Evolutionary conservation across 179 eudicot genomes (phyloP), one percentile per base, ranked within the genome.

Genomic region (Silene coronaria): DNA sequence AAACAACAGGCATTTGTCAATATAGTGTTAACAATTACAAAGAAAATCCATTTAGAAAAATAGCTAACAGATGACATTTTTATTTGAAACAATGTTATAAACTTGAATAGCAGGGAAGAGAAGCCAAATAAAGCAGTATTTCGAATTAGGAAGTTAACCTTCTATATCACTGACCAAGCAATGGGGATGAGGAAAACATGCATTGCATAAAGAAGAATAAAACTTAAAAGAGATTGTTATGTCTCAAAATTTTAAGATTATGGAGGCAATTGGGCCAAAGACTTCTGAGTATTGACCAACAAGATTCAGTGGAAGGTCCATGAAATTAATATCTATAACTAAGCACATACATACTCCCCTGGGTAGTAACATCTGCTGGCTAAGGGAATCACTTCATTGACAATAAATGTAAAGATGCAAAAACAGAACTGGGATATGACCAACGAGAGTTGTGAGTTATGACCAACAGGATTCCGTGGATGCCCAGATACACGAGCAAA

Each of bases 1-100:
- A 71, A 83, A 79, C 55, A 67, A 55, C 23, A 55, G 21, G 63
- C 69, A 68, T 3, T 64, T 53, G 78, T 77, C 72, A 77, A 72
- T 76, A 66, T 13, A 65, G 57, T 45, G 71, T 42, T 16, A 51
- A 13, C 19, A 51, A 51, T 51, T 59, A 73, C 68, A 57, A 21
- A 75, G 21, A 14, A 28, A 42, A 71, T 32, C 24, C 67, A 14
- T 36, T 19, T 38, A 38, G n/a, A 38, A 8, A 38, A 38, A 38
- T 38, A 38, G 45, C 45, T 38, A 38, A 38, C 11, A 9, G 5
- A 38, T 1, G 9, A 38, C 12, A 7, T 38, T 38, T 38, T 38
- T 38, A 38, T 38, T 38, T 9, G 45, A 8, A 38, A 38, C 45
- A 9, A 21, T 63, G 19, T 4, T 63, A 63, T 5, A 63, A 16